These are phyloP conservation scores for Camelina laxa DNA, from an alignment of 345 rosid species.

Conservation along the genomic window DNA sequence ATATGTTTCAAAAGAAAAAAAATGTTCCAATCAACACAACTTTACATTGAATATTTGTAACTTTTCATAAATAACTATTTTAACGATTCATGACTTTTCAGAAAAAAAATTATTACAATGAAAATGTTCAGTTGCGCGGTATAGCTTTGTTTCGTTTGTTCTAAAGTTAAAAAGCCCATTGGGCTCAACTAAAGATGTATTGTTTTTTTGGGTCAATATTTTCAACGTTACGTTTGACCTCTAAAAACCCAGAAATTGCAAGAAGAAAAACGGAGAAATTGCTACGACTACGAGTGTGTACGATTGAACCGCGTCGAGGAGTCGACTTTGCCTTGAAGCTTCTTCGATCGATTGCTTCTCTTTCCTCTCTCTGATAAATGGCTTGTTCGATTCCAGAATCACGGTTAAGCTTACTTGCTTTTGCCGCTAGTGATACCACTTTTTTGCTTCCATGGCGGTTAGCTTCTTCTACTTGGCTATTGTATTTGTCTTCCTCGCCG, in stretches of 20 bases:
- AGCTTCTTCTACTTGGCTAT: neutral
- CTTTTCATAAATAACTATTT: too few relatives aligned
- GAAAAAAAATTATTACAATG: too few relatives aligned
- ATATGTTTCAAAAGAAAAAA: too few relatives aligned
- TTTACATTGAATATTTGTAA: too few relatives aligned
- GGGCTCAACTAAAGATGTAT: too few relatives aligned
- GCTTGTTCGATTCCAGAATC: neutral
- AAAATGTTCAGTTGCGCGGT: too few relatives aligned
- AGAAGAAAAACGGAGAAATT: neutral
- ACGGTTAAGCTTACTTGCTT: neutral
- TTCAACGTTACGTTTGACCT: neutral
- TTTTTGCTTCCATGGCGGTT: neutral
- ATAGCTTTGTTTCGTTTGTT: too few relatives aligned
- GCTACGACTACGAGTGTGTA: neutral
- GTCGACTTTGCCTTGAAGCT: neutral
- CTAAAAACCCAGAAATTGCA: too few relatives aligned
- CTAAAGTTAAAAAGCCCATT: too few relatives aligned
- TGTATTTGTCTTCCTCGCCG: neutral
- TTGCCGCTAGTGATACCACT: neutral
- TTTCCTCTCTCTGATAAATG: neutral
- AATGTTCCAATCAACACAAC: too few relatives aligned
- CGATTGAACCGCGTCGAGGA: neutral
- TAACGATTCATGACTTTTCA: too few relatives aligned
- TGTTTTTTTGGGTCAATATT: neutral
- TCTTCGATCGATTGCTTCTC: neutral